A percentile compares a stretch with the other conserved stretches of the same genome.
Evolutionary conservation across 495 filamentous ascomycete species (phyloP).

Genomic region (Lasiosphaeria miniovina): DNA sequence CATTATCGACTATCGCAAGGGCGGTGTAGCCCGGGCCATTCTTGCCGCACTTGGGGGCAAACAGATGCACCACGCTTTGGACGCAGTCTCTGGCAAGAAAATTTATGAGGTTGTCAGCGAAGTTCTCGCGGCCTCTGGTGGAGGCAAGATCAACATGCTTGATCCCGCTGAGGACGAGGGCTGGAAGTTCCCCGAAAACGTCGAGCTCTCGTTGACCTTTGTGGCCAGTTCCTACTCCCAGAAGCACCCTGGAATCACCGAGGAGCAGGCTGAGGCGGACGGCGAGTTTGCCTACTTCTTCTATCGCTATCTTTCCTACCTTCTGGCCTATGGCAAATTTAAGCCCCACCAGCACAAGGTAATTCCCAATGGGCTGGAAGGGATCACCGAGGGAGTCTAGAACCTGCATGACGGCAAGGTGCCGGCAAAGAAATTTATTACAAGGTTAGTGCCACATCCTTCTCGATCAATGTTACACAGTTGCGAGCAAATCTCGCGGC

Average conservation of each 20-base stretch:
- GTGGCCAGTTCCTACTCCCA: conserved; percentile 18
- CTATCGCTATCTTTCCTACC: conserved; percentile 29
- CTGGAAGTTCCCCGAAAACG: conserved; percentile 21
- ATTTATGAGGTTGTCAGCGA: conserved; percentile 26
- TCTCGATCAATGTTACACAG: neutral
- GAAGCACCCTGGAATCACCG: conserved; percentile 13
- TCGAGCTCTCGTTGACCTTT: conserved; percentile 15
- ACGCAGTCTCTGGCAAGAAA: conserved; percentile 27
- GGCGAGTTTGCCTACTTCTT: conserved; percentile 37
- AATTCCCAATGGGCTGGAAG: conserved; percentile 31
- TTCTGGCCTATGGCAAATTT: conserved; percentile 33
- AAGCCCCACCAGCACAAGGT: conserved; percentile 36
- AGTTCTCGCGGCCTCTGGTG: conserved; percentile 20
- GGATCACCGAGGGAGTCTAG: conserved; percentile 32
- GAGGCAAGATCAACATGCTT: conserved; percentile 24
- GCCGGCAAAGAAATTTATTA: conserved; percentile 41
- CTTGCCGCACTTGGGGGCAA: conserved; percentile 31
- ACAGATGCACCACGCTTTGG: conserved; percentile 29
- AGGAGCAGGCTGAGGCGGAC: conserved; percentile 23
- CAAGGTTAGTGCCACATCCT: conserved; percentile 19
- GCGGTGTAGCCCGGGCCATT: conserved; percentile 33
- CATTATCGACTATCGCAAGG: conserved; percentile 43
- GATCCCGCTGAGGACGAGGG: conserved; percentile 23
- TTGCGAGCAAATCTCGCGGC: neutral
- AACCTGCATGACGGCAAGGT: conserved; percentile 34